Evolutionary conservation across 2,329 filamentous ascomycete genomes (phyloP).

Genomic region (Colletotrichum neosansevieriae): DNA sequence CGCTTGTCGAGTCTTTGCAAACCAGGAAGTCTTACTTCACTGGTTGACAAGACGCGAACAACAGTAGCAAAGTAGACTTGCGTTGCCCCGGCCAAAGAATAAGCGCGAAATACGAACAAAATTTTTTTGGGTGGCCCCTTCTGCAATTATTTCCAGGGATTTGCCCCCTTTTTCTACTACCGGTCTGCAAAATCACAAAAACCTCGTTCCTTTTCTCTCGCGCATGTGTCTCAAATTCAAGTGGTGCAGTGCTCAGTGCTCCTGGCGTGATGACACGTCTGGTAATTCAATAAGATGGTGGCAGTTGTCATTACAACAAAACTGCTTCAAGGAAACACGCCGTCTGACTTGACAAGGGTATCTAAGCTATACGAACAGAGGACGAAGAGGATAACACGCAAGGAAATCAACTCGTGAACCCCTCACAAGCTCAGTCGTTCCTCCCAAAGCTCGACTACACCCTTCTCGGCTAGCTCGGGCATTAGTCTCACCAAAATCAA

Average conservation of each 20-base stretch:
- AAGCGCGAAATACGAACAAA: conserved; percentile 7
- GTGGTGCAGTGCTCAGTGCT: no score
- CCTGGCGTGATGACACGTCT: neutral
- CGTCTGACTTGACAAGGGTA: conserved; percentile 30
- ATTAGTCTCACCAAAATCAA: conserved; percentile 83
- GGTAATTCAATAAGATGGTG: no score
- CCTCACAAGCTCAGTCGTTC: conserved; percentile 68
- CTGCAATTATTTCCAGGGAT: conserved; percentile 36
- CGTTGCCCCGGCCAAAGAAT: conserved; percentile 27
- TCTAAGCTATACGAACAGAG: conserved; percentile 22
- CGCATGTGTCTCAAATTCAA: neutral
- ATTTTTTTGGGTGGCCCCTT: conserved; percentile 38
- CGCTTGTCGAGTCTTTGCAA: conserved; percentile 14
- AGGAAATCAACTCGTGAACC: neutral
- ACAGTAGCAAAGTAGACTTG: neutral
- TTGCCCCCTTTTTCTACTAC: conserved; percentile 28
- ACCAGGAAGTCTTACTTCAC: neutral
- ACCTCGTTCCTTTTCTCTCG: conserved; percentile 19
- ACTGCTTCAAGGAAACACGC: neutral
- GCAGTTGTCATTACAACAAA: no score
- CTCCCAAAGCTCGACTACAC: conserved; percentile 78
- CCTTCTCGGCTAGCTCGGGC: conserved; percentile 83
- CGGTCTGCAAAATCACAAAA: conserved; percentile 24
- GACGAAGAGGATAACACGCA: neutral
- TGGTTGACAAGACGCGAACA: neutral